Percentiles rank a stretch among this genome's conserved stretches.
Conservation (phyloP, 371 early-diverging fungal species). For the Apophysomyces variabilis region DNA sequence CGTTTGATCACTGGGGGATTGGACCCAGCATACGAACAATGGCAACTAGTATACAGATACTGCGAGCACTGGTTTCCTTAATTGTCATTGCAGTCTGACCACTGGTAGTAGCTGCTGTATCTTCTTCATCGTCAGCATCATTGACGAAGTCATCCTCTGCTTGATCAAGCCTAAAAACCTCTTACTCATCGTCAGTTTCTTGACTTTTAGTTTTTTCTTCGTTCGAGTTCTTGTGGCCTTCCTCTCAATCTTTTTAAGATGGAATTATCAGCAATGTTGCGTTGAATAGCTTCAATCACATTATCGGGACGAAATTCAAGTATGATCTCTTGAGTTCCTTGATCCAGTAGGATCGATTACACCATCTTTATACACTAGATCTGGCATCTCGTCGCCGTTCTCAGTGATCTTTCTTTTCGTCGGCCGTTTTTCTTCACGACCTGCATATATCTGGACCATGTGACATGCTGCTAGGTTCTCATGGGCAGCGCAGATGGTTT, state of each 20-base stretch:
- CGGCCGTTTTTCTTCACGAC: not conserved
- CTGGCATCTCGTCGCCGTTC: not conserved
- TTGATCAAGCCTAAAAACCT: not conserved
- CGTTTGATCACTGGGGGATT: no score
- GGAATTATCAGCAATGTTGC: not conserved
- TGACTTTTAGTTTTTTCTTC: not conserved
- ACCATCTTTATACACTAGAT: not conserved
- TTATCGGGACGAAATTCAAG: not conserved
- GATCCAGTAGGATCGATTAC: not conserved
- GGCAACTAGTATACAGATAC: no score
- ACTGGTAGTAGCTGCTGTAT: not conserved
- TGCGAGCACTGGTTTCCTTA: not conserved
- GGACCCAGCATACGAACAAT: no score
- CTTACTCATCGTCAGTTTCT: not conserved
- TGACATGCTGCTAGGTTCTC: not conserved
- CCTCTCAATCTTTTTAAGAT: no score
- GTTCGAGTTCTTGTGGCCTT: not conserved
- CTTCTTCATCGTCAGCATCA: not conserved
- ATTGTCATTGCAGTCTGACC: not conserved
- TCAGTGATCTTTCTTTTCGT: not conserved
- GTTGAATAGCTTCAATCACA: not conserved
- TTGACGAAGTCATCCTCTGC: not conserved
- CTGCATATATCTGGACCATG: not conserved
- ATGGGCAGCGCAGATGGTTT: not conserved
- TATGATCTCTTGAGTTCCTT: not conserved